phyloP scores from a whole-genome alignment of 2,329 filamentous ascomycete species.

The Scedosporium apiospermum region DNA sequence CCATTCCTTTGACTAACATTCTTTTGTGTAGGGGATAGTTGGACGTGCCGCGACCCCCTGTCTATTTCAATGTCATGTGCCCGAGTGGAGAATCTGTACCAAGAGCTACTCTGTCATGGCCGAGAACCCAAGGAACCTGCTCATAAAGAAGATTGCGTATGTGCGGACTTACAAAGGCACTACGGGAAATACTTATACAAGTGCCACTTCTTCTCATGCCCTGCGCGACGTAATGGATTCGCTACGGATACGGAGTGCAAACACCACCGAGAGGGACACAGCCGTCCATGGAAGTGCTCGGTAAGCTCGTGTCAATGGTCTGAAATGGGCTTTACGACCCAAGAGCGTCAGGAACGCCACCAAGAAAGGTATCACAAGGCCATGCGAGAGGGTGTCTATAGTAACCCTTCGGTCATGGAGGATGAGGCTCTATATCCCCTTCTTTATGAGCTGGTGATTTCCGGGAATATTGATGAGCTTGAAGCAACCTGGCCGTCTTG shows the following conservation, averaged over 20 bases:
- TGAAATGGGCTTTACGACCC: constrained; percentile 13
- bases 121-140: neutral
- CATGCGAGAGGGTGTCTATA: neutral
- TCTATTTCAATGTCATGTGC: neutral
- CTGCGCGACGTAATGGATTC: neutral
- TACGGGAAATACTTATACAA: neutral
- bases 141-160: neutral
- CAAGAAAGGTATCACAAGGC: neutral
- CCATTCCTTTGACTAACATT: neutral
- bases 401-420: neutral
- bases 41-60: neutral
- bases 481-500: neutral
- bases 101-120: neutral
- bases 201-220: neutral
- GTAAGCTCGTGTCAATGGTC: constrained; percentile 12
- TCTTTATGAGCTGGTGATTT: neutral
- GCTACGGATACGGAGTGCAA: neutral
- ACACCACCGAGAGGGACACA: neutral
- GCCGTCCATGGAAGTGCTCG: constrained; percentile 14
- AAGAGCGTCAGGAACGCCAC: neutral
- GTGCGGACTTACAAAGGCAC: neutral
- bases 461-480: neutral
- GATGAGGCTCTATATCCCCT: neutral
- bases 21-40: neutral
- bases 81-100: neutral